These are phyloP conservation scores for Annulohypoxylon stygium DNA, from an alignment of 495 filamentous ascomycete species.

Conservation along the genomic window DNA sequence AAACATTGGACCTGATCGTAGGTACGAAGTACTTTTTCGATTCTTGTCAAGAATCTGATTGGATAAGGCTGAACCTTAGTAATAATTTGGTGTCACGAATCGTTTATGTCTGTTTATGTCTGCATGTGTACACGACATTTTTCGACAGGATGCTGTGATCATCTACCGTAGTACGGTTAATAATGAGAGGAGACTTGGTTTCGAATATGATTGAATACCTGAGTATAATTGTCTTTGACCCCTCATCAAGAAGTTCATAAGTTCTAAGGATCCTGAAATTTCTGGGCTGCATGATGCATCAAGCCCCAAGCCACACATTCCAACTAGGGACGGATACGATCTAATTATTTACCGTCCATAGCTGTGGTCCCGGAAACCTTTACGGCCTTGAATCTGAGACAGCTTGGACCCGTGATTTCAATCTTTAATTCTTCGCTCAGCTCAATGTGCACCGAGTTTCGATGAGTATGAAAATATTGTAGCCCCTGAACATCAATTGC, in stretches of 20 bases:
- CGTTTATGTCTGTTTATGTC: neutral
- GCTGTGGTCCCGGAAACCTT: neutral
- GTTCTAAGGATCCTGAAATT: constrained; percentile 7
- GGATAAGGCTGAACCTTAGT: constrained; percentile 26
- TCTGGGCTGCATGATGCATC: constrained; percentile 28
- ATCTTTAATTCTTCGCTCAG: neutral
- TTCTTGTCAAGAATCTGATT: constrained; percentile 28
- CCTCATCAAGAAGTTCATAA: constrained; percentile 25
- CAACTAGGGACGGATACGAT: constrained; percentile 20
- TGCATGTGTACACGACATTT: constrained; percentile 7
- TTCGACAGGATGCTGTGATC: neutral
- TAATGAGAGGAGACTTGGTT: constrained; percentile 6
- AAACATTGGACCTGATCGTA: constrained; percentile 3
- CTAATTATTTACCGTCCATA: neutral
- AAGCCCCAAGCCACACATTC: constrained; percentile 18
- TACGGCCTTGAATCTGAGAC: constrained; percentile 13
- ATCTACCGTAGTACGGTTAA: constrained; percentile 25
- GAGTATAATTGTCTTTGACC: neutral
- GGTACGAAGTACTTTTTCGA: constrained; percentile 19
- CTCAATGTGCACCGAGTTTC: constrained; percentile 5
- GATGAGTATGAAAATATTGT: neutral
- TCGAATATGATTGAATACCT: constrained; percentile 2
- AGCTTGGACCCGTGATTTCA: neutral
- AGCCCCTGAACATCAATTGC: constrained; percentile 19
- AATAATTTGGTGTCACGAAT: constrained; percentile 36